Conservation (phyloP, 352 stramenopile genomes). For the Pythium phragmitis region DNA sequence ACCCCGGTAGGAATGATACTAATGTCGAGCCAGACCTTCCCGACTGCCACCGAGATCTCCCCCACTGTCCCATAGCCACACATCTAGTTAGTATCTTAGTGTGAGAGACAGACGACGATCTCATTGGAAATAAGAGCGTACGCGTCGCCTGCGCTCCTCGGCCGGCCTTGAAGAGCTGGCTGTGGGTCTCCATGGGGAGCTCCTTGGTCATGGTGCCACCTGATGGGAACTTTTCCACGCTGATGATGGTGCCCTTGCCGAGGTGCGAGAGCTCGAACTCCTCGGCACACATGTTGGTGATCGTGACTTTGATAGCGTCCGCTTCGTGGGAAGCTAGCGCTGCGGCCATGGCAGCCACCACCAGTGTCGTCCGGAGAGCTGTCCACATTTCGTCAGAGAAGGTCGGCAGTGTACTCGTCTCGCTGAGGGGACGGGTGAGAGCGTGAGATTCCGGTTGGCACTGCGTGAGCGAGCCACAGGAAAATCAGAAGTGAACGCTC, state of each 20-base stretch:
- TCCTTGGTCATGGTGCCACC: slow-evolving; percentile 25
- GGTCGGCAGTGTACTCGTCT: too few relatives aligned
- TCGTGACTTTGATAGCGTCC: slow-evolving; percentile 15
- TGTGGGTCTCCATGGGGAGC: slow-evolving; percentile 1
- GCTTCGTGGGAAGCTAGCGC: background rate
- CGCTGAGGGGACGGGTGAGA: too few relatives aligned
- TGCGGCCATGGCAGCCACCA: slow-evolving; percentile 4
- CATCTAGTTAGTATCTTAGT: too few relatives aligned
- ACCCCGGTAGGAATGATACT: slow-evolving; percentile 30
- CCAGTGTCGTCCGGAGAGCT: slow-evolving; percentile 6
- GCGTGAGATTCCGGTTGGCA: too few relatives aligned
- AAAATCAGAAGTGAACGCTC: too few relatives aligned
- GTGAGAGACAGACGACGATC: too few relatives aligned
- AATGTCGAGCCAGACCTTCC: slow-evolving; percentile 28
- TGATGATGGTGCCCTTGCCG: slow-evolving; percentile 8
- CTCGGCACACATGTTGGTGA: slow-evolving; percentile 28
- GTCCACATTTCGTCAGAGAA: slow-evolving; percentile 13
- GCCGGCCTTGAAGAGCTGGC: slow-evolving; percentile 29
- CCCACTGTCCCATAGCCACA: slow-evolving; percentile 10
- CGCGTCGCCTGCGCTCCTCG: slow-evolving; percentile 22
- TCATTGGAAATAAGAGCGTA: slow-evolving; percentile 9
- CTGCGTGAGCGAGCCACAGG: too few relatives aligned
- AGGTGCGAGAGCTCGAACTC: slow-evolving; percentile 26
- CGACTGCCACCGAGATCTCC: slow-evolving; percentile 20
- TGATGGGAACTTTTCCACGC: slow-evolving; percentile 14